Base-by-base conservation (phyloP, 1,284 basidiomycete species). In the Cryptococcus wingfieldii region DNA sequence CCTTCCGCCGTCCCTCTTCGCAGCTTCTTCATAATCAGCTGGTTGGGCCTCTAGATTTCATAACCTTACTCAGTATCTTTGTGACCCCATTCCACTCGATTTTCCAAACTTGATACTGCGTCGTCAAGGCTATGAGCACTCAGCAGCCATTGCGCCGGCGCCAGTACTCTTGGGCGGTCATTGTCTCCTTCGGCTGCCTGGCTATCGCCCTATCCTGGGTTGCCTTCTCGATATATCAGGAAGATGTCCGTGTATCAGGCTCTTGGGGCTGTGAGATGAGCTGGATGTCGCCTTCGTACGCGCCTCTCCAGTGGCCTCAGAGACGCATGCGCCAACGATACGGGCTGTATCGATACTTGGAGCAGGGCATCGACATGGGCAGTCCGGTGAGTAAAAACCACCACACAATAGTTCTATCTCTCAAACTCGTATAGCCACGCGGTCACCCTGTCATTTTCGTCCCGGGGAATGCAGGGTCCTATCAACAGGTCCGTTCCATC, bases 391-490 rank as follows among this genome's bases (percentile, higher is more conserved):
- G 80, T 56, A 10, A 13, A 14, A 16, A 23, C 5, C 13, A 27
- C 41, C 9, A n/a, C 14, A 31, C 27, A 28, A 23, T 9, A 16
- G 19, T 8, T n/a, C 10, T 28, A 27, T 12, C 8, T 14, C 10
- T 34, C n/a, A 16, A 10, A 38, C 52, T 25, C 19, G 37, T 41
- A 38, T 60, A 83, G 83, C 78, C 81, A 9, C 70, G 72, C 44
- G 85, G 90, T 43, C 70, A 81, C 13, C 95, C 96, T 6, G 90
- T 95, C 10, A 80, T 99, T 28, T 99, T 98, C 77, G 87, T 98
- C 19, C 96, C 96, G 1, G 96, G 96, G 2, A 98, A 98, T 69
- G 94, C 96, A 12, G 96, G 96, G 2, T 94, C 90, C 3, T 95
- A 89, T 48, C 87, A 86, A 60, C 96, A 98, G 80, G 88, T 91